Conservation (phyloP, 805 yeast genomes). For the Kodamaea laetipori region DNA sequence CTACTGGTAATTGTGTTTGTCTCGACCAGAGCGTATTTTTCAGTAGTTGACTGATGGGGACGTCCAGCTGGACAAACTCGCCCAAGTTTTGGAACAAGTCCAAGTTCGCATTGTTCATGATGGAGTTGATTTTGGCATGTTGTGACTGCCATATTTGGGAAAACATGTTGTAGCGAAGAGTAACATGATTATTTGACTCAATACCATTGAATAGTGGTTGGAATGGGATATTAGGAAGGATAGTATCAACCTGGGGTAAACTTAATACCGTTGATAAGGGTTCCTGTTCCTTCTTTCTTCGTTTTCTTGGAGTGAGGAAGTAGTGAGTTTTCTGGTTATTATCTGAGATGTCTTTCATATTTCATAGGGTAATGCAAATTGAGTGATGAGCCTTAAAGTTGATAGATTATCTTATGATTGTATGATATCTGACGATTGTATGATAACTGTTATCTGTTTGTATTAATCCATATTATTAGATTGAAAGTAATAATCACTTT, state of each 20-base stretch:
- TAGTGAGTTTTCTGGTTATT: conserved; percentile 39
- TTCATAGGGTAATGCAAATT: no score
- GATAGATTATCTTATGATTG: no score
- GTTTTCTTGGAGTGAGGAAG: conserved; percentile 20
- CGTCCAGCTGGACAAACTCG: conserved; percentile 23
- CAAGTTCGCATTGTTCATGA: conserved; percentile 36
- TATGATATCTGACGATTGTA: no score
- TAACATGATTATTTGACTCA: conserved; percentile 26
- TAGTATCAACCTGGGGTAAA: neutral
- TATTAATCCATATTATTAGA: no score
- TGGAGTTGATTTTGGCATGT: conserved; percentile 26
- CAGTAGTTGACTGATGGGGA: conserved; percentile 9
- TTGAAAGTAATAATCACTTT: no score
- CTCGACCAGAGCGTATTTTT: conserved; percentile 7
- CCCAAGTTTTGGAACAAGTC: conserved; percentile 31
- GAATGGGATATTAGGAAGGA: conserved; percentile 16
- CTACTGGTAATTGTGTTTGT: conserved; percentile 28
- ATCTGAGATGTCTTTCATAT: conserved; percentile 5
- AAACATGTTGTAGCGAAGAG: conserved; percentile 26
- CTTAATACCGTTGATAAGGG: neutral
- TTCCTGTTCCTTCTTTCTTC: neutral
- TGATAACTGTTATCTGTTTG: no score
- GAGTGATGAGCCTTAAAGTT: no score
- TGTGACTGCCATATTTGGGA: conserved; percentile 33
- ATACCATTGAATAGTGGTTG: conserved; percentile 23